Evolutionary conservation across 345 rosid genomes (phyloP), one percentile per base, ranked within the genome.

Genomic region (Barbarea vulgaris): DNA sequence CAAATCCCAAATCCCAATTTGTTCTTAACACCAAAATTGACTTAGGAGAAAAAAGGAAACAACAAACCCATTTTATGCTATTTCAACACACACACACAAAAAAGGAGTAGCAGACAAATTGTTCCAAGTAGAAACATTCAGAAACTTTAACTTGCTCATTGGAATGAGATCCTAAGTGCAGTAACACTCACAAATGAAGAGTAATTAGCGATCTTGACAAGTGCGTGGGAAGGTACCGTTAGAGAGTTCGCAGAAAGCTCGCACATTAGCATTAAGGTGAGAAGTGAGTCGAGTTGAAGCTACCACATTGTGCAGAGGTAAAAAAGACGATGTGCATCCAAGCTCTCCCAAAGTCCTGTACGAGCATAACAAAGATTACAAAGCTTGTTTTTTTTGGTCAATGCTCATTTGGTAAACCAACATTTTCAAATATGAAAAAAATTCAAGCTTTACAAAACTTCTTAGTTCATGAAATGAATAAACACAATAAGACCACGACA

Each of bases 121-220:
- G 64, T 60, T 48, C 44, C 39, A 52, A 37, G 36, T 42, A 60
- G 28, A 60, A 61, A 74, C n/a, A 41, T 19, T 52, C n/a, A 58
- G 24, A 37, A 47, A 41, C 47, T 7, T 66, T 21, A 36, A 63
- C 10, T 63, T 66, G 50, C 57, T 78, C 41, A 63, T 76, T 70
- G 37, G 12, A 75, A 25, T 64, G 53, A 31, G 44, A 51, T 82
- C 92, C 85, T 82, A 86, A 77, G 82, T 81, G 82, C 76, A 69
- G 84, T 80, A 85, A 86, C 83, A 91, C 90, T 90, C 97, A 92
- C 99, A 87, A 90, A 90, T 17, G 60, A 84, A 80, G 78, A 89
- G 74, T 62, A 92, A 70, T 70, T 95, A 95, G 96, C 99, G 96
- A 90, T 92, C 99, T 84, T 79, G 97, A 95, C 97, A 90, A 90